A percentile compares a stretch with the other conserved stretches of the same genome.
Conservation (phyloP, 2,329 filamentous ascomycete genomes). For the Endothia cerciana region DNA sequence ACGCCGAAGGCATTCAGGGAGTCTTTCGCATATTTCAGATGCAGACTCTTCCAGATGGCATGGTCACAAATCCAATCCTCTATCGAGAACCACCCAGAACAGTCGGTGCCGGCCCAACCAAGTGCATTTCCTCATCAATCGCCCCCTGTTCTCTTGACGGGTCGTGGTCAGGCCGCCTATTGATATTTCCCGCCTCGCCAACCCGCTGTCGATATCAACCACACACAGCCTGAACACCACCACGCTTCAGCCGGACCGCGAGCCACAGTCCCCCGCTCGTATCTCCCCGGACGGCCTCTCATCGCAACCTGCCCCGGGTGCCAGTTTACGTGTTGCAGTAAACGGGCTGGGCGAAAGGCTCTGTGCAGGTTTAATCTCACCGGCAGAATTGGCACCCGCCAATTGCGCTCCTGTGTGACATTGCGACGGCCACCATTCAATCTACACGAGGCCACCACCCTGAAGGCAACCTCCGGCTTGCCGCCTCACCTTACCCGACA, state of each 20-base stretch:
- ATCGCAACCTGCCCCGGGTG: neutral
- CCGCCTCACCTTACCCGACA: constrained; percentile 25
- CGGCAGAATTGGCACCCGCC: constrained; percentile 9
- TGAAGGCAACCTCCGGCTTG: constrained; percentile 1
- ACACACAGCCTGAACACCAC: neutral
- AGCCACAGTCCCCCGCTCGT: neutral
- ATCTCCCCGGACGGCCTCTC: neutral
- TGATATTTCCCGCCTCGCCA: neutral
- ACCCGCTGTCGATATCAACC: neutral
- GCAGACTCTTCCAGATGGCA: neutral
- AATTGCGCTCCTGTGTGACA: constrained; percentile 18
- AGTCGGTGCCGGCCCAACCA: neutral
- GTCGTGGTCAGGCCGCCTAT: no score
- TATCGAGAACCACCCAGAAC: constrained; percentile 10
- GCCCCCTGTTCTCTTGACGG: neutral
- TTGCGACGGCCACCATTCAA: constrained; percentile 5
- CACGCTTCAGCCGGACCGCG: neutral
- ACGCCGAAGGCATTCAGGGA: neutral
- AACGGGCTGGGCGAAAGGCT: neutral
- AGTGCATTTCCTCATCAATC: neutral
- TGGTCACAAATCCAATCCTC: neutral
- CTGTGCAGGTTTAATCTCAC: constrained; percentile 1
- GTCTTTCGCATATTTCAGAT: neutral
- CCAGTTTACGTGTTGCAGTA: neutral
- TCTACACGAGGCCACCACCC: constrained; percentile 13